These are phyloP conservation scores for Erodium maritimum DNA, from an alignment of 345 rosid genomes.

Conservation along the genomic window DNA sequence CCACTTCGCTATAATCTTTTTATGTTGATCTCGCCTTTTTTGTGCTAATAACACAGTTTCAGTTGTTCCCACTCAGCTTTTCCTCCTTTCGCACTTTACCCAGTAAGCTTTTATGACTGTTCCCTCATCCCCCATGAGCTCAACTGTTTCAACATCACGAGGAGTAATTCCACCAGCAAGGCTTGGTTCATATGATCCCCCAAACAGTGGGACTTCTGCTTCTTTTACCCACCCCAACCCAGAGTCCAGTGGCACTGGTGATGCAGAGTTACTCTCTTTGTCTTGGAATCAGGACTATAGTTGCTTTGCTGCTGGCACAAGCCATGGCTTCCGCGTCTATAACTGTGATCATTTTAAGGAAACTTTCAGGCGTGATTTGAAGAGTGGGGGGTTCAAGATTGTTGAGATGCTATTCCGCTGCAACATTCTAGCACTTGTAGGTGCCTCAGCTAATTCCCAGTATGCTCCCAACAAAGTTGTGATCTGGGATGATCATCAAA, in stretches of 20 bases:
- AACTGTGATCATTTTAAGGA: slow-evolving; percentile 76
- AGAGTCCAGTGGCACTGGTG: slow-evolving; percentile 26
- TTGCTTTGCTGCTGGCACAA: slow-evolving; percentile 75
- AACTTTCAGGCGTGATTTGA: slow-evolving; percentile 53
- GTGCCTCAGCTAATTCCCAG: slow-evolving; percentile 55
- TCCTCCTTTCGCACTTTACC: no score
- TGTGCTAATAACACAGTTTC: no score
- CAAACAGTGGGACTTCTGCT: slow-evolving; percentile 15
- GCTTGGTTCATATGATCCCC: slow-evolving; percentile 22
- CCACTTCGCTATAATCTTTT: no score
- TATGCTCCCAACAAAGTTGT: slow-evolving; percentile 74
- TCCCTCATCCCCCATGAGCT: slow-evolving; percentile 33
- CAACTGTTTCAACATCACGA: slow-evolving; percentile 31
- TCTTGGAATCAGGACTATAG: slow-evolving; percentile 88
- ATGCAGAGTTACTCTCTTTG: slow-evolving; percentile 48
- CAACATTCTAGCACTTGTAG: slow-evolving; percentile 82
- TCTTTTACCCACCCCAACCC: slow-evolving; percentile 21
- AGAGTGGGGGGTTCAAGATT: slow-evolving; percentile 63
- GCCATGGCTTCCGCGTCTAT: slow-evolving; percentile 66
- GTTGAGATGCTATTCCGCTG: slow-evolving; percentile 91
- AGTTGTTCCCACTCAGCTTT: no score
- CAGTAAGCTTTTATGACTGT: slow-evolving; percentile 9
- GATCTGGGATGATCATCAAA: slow-evolving; percentile 89
- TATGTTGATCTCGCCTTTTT: no score
- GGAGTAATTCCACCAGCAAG: slow-evolving; percentile 17